Conservation (phyloP, 352 stramenopile genomes). For the Phytopythium cucurbitacearum region DNA sequence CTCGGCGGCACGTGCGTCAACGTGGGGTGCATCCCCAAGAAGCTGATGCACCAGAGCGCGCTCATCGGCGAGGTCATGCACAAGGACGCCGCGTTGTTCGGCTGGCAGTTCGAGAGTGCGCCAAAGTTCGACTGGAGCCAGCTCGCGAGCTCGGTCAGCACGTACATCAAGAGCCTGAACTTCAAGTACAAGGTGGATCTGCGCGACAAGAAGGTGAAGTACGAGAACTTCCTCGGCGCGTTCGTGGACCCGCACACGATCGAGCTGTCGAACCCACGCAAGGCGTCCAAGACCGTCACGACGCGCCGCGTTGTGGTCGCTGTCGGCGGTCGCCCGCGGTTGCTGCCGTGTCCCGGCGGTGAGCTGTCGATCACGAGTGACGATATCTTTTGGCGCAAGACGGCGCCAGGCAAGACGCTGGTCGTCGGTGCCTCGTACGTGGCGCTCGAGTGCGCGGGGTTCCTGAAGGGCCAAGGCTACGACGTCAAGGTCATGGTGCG, state of each 20-base stretch:
- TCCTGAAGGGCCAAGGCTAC: slow-evolving; percentile 94
- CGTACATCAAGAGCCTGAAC: slow-evolving; percentile 98
- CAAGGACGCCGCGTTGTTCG: slow-evolving; percentile 85
- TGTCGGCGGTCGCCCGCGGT: slow-evolving; percentile 90
- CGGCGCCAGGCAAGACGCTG: slow-evolving; percentile 93
- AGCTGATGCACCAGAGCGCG: slow-evolving; percentile 97
- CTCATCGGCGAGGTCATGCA: slow-evolving; percentile 88
- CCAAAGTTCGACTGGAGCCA: slow-evolving; percentile 87
- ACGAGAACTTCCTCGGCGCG: slow-evolving; percentile 91
- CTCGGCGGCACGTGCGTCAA: slow-evolving; percentile 98
- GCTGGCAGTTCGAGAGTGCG: slow-evolving; percentile 51
- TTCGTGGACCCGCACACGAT: slow-evolving; percentile 94
- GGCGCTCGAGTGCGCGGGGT: slow-evolving; percentile 96
- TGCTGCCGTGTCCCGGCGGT: slow-evolving; percentile 85
- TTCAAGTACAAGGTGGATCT: slow-evolving; percentile 98
- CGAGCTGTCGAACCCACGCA: slow-evolving; percentile 85
- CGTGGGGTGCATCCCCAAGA: slow-evolving; percentile 99
- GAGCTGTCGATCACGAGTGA: slow-evolving; percentile 93
- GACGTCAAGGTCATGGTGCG: slow-evolving; percentile 97
- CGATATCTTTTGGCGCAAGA: slow-evolving; percentile 84
- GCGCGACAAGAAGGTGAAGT: slow-evolving; percentile 93
- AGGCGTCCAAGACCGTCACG: slow-evolving; percentile 89
- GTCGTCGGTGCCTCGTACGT: slow-evolving; percentile 98
- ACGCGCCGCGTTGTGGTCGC: slow-evolving; percentile 93
- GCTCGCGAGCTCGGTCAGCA: slow-evolving; percentile 92